These are phyloP conservation scores for Batkoa obscura DNA, from an alignment of 371 early-diverging fungal species.

Conservation along the genomic window DNA sequence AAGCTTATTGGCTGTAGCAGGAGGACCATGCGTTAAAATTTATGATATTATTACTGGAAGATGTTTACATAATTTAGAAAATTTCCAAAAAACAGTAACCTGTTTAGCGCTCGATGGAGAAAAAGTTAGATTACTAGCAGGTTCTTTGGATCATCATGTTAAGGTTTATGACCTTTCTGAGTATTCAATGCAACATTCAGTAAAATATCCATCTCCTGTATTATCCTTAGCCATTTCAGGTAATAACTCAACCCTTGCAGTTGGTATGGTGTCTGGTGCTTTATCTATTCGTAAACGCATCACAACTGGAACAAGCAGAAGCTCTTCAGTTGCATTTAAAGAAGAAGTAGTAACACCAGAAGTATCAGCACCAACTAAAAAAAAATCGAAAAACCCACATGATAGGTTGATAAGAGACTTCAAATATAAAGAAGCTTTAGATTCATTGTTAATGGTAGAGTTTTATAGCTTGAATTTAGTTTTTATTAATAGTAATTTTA, in stretches of 20 bases:
- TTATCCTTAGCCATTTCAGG: constrained; percentile 65
- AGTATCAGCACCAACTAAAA: neutral
- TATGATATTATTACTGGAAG: constrained; percentile 75
- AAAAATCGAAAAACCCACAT: constrained; percentile 12
- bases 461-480: no score
- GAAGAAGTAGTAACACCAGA: neutral
- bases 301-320: neutral
- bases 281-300: constrained; percentile 56
- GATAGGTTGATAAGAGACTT: constrained; percentile 54
- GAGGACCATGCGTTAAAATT: constrained; percentile 60
- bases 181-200: constrained; percentile 66
- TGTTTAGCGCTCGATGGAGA: constrained; percentile 60
- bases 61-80: constrained; percentile 45
- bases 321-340: neutral
- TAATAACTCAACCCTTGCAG: constrained; percentile 69
- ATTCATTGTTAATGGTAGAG: no score
- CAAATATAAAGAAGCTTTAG: constrained; percentile 72
- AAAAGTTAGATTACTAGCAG: constrained; percentile 58
- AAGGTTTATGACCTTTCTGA: constrained; percentile 74
- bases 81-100: constrained; percentile 91
- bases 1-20: constrained; percentile 54
- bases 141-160: constrained; percentile 86
- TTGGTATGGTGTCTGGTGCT: constrained; percentile 83
- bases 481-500: no score
- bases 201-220: constrained; percentile 83